Evolutionary conservation across 768 basidiomycete species (phyloP), one percentile per base, ranked within the genome.

Genomic region (Tulasnella sp.): DNA sequence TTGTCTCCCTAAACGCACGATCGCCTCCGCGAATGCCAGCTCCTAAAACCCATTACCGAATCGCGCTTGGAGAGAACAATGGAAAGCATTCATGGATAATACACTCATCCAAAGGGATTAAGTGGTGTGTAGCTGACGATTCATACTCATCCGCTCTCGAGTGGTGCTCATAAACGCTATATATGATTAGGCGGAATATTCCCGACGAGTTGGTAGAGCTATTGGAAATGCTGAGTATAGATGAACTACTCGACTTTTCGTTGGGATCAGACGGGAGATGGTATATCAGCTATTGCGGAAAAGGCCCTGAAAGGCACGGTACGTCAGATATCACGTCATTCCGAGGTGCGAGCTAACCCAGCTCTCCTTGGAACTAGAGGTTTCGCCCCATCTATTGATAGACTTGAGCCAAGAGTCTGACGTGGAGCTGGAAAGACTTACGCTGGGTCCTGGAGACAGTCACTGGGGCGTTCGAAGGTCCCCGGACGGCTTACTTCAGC

Each of bases 41-140:
- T 48, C 74, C 44, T 18, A 36, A 46, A 31, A 31, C 44, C 6
- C 76, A 77, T 27, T 77, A 39, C 58, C 76, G 76, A 19, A n/a
- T 77, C n/a, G 19, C 76, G 31, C 39, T 77, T 19, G 76, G 76
- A 24, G 76, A 77, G 52, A 36, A 77, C 27, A 1, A 68, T 5
- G 52, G 76, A 3, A 3, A 21, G 9, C 24, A 31, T 16, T 77
- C 76, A 2, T 77, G 39, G 38, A 19, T 77, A 18, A 56, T 62
- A 9, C 76, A 77, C 27, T 58, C 48, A 3, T 38, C 52, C 36
- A 68, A 77, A 56, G 52, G 52, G 9, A 52, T 77, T 10, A 52
- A 39, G 12, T 77, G 52, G 76, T 77, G 12, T 24, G 76, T 19
- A 48, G n/a, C n/a, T n/a, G n/a, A n/a, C n/a, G n/a, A n/a, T n/a